Evolutionary conservation across 768 basidiomycete species (phyloP).

Genomic region (Boletus sp.): DNA sequence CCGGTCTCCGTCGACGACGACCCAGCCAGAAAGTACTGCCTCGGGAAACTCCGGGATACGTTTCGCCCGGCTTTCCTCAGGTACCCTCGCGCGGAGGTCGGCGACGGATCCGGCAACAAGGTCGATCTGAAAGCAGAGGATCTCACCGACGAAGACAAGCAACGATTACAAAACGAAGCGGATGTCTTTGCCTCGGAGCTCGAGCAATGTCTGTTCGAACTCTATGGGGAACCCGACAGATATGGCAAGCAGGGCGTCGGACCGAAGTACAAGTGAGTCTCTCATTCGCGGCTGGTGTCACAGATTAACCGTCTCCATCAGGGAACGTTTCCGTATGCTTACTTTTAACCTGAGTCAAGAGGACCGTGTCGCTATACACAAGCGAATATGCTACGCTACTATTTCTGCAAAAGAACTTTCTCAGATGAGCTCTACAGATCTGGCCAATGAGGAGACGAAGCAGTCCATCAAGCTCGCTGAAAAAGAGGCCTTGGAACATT

Average conservation of each 20-base stretch:
- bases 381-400: conserved; percentile 64
- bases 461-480: conserved; percentile 79
- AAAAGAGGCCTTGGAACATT: conserved; percentile 79
- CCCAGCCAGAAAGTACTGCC: conserved; percentile 74
- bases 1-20: conserved; percentile 52
- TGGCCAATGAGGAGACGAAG: conserved; percentile 84
- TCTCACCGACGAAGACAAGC: conserved; percentile 58
- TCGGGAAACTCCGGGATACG: conserved; percentile 69
- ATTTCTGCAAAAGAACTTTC: conserved; percentile 73
- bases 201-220: conserved; percentile 73
- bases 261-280: conserved; percentile 74
- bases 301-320: conserved; percentile 29
- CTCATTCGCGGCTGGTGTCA: conserved; percentile 5
- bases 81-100: conserved; percentile 54
- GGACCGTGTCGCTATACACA: conserved; percentile 77
- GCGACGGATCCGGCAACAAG: conserved; percentile 31
- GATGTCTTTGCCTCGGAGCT: conserved; percentile 66
- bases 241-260: conserved; percentile 58
- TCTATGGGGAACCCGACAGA: conserved; percentile 77
- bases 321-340: conserved; percentile 88
- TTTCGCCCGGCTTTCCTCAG: conserved; percentile 67
- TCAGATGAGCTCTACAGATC: conserved; percentile 82
- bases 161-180: conserved; percentile 51
- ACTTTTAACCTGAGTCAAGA: conserved; percentile 83
- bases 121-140: conserved; percentile 49